Percentiles rank a stretch among this genome's conserved stretches.
phyloP scores from a whole-genome alignment of 2,329 filamentous ascomycete species.

The Colletotrichum tropicicola region DNA sequence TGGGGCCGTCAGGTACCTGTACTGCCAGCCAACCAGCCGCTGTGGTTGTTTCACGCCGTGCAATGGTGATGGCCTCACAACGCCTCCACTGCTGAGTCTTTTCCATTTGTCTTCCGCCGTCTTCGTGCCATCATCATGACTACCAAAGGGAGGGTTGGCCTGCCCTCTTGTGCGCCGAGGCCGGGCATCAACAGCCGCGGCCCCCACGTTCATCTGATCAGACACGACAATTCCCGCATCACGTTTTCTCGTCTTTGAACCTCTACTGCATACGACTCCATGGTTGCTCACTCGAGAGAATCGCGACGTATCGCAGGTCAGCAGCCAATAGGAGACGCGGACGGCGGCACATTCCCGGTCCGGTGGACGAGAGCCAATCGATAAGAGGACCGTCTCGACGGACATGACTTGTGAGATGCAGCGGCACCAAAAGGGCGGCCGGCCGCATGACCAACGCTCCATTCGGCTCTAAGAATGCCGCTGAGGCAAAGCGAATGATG shows the following conservation, averaged over 20 bases:
- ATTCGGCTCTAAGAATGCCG: background rate
- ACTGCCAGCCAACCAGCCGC: too few relatives aligned
- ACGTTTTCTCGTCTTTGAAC: background rate
- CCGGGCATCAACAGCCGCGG: too few relatives aligned
- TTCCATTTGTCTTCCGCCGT: too few relatives aligned
- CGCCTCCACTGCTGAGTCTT: too few relatives aligned
- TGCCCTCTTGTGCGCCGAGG: background rate
- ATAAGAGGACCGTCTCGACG: background rate
- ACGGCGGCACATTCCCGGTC: slow-evolving; percentile 28
- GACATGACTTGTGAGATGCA: background rate
- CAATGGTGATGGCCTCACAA: background rate
- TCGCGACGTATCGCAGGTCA: background rate
- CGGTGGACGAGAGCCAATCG: slow-evolving; percentile 21
- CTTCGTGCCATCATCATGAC: too few relatives aligned
- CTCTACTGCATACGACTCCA: background rate
- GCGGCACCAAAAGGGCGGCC: background rate
- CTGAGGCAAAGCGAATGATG: slow-evolving; percentile 2
- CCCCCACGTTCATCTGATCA: background rate
- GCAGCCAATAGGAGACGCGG: slow-evolving; percentile 28
- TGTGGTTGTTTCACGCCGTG: too few relatives aligned
- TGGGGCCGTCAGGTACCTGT: background rate
- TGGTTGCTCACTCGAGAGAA: background rate
- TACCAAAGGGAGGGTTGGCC: background rate
- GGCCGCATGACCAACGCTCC: background rate
- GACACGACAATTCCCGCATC: background rate